A percentile compares a stretch with the other conserved stretches of the same genome.
Conservation (phyloP, 2,329 filamentous ascomycete species). For the Helicocarpus griseus region DNA sequence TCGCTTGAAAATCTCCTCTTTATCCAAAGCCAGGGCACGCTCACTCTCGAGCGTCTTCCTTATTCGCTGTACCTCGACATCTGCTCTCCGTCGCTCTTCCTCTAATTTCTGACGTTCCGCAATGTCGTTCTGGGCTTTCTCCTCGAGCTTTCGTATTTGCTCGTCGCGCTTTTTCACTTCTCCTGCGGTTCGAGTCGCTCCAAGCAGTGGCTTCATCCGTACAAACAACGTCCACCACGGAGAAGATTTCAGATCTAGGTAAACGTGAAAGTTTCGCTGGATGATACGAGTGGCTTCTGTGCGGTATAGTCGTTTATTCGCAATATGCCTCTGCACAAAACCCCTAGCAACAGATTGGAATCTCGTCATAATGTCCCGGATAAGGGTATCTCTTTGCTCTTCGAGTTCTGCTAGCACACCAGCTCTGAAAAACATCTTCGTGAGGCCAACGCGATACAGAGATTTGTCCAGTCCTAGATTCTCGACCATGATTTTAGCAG, state of each 20-base stretch:
- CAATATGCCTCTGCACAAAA: slow-evolving; percentile 76
- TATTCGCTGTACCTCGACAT: slow-evolving; percentile 77
- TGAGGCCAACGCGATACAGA: slow-evolving; percentile 85
- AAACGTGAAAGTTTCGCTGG: slow-evolving; percentile 86
- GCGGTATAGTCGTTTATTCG: slow-evolving; percentile 87
- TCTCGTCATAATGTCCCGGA: slow-evolving; percentile 83
- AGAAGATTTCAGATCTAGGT: slow-evolving; percentile 78
- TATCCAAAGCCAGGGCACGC: slow-evolving; percentile 87
- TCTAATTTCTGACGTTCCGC: slow-evolving; percentile 70
- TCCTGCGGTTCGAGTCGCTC: slow-evolving; percentile 79
- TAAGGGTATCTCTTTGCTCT: slow-evolving; percentile 85
- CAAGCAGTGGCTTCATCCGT: slow-evolving; percentile 89
- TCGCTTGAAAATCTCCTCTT: slow-evolving; percentile 98
- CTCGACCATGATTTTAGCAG: slow-evolving; percentile 76
- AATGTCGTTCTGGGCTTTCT: slow-evolving; percentile 69
- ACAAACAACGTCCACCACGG: slow-evolving; percentile 97
- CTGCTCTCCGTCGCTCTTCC: slow-evolving; percentile 79
- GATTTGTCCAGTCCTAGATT: slow-evolving; percentile 76
- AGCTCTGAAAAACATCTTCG: slow-evolving; percentile 95
- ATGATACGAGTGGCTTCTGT: slow-evolving; percentile 92
- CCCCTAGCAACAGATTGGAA: slow-evolving; percentile 91
- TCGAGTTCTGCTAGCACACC: slow-evolving; percentile 94
- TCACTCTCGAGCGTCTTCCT: slow-evolving; percentile 95
- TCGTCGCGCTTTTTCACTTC: slow-evolving; percentile 95
- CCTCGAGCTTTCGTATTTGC: slow-evolving; percentile 77